Evolutionary conservation across 768 basidiomycete species (phyloP).

Genomic region (Suillus lakei): DNA sequence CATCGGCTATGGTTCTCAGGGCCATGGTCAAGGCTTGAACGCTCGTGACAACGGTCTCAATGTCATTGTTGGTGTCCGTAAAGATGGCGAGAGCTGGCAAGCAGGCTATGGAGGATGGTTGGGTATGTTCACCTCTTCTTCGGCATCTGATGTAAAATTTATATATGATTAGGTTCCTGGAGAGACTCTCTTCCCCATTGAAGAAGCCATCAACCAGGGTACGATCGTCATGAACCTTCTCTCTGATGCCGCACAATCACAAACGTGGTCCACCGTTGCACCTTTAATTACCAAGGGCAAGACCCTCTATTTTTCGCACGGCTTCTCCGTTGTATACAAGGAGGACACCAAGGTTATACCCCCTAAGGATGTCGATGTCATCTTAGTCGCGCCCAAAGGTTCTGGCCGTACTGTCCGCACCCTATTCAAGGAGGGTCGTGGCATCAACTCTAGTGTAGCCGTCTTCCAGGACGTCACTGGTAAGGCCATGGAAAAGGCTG

Average conservation of each 20-base stretch:
- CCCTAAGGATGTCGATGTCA: slow-evolving; percentile 94
- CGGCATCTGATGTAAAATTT: neutral
- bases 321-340: slow-evolving; percentile 99
- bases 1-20: slow-evolving; percentile 99
- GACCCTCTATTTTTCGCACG: slow-evolving; percentile 99
- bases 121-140: slow-evolving; percentile 55
- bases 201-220: slow-evolving; percentile 93
- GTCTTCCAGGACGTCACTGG: slow-evolving; percentile 98
- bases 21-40: slow-evolving; percentile 98
- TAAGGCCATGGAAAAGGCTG: slow-evolving; percentile 96
- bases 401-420: slow-evolving; percentile 99
- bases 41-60: slow-evolving; percentile 99
- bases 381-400: slow-evolving; percentile 98
- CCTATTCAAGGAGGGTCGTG: slow-evolving; percentile 99
- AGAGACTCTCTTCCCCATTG: slow-evolving; percentile 97
- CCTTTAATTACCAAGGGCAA: slow-evolving; percentile 99
- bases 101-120: slow-evolving; percentile 94
- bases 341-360: slow-evolving; percentile 94
- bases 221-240: slow-evolving; percentile 99
- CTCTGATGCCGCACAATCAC: slow-evolving; percentile 97
- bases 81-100: slow-evolving; percentile 97
- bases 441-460: slow-evolving; percentile 94
- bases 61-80: slow-evolving; percentile 97
- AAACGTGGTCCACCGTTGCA: slow-evolving; percentile 87
- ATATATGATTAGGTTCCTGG: slow-evolving; percentile 73